Conservation (phyloP, 345 rosid species). For the Brassica cretica region DNA sequence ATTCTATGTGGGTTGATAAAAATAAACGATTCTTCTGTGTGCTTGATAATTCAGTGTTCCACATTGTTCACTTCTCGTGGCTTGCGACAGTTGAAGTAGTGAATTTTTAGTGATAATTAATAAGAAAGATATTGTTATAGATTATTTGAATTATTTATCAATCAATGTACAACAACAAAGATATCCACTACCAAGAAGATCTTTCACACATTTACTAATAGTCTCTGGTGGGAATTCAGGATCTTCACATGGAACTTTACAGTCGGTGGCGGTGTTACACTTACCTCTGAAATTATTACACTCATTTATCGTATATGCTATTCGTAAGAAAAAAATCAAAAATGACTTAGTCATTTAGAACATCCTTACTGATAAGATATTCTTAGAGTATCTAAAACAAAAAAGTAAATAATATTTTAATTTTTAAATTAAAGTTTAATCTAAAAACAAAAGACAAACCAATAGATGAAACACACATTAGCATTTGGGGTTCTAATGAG, state of each 20-base stretch:
- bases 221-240: background rate
- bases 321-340: no score
- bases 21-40: background rate
- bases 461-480: no score
- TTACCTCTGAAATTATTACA: background rate
- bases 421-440: no score
- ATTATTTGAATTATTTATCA: background rate
- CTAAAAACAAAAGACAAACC: no score
- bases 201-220: background rate
- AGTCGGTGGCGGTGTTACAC: background rate
- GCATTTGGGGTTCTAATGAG: no score
- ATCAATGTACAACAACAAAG: background rate
- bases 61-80: background rate
- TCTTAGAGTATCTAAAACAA: no score
- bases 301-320: background rate
- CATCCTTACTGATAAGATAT: no score
- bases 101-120: background rate
- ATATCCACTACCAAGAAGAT: background rate
- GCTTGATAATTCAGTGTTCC: background rate
- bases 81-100: background rate
- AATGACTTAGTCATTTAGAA: no score
- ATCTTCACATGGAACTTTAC: background rate
- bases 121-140: background rate
- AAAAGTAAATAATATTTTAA: no score
- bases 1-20: background rate